Evolutionary conservation across 179 eudicot genomes (phyloP), one percentile per base, ranked within the genome.

Genomic region (Silene noctiflora): DNA sequence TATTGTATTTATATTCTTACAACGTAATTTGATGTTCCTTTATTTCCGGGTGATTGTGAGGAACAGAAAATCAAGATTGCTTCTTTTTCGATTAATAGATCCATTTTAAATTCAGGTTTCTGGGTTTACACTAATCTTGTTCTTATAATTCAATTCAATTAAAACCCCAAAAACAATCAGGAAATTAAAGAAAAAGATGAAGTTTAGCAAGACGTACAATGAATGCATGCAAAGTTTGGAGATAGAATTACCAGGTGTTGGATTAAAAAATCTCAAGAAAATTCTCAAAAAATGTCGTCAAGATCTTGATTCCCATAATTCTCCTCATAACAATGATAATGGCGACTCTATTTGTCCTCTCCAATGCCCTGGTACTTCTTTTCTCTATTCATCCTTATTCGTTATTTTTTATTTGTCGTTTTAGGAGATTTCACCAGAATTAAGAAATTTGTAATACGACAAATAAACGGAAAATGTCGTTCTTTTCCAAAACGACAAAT

Each of bases 131-230:
- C 39, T 33, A 33, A 29, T 29, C 33, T 29, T 29, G 33, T 29
- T 29, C 1, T 29, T 29, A 29, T 1, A 5, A 5, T 35, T 31
- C 13, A 19, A 16, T 66, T 1, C 33, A 31, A 73, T 64, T 64
- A 13, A 24, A 25, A 25, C 1, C 27, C 31, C 33, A 46, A 7
- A 68, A 68, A 3, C 2, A 29, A 59, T 39, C 46, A 42, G 20
- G 17, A 6, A 55, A 82, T 33, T 33, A 76, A 27, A 17, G 16
- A 20, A 10, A 63, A 83, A 79, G 70, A 94, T 94, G 98, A 92
- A 94, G 90, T 94, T 94, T 73, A 87, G 98, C 77, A 92, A 90
- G 89, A 89, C 87, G 42, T 94, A 94, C 42, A 88, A 94, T 78
- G 93, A 89, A 81, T 94, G 88, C 87, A 89, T 89, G 96, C 89